These are phyloP conservation scores for Tetragonia tetragonoides DNA, from an alignment of 148 eudicot species.

Conservation along the genomic window DNA sequence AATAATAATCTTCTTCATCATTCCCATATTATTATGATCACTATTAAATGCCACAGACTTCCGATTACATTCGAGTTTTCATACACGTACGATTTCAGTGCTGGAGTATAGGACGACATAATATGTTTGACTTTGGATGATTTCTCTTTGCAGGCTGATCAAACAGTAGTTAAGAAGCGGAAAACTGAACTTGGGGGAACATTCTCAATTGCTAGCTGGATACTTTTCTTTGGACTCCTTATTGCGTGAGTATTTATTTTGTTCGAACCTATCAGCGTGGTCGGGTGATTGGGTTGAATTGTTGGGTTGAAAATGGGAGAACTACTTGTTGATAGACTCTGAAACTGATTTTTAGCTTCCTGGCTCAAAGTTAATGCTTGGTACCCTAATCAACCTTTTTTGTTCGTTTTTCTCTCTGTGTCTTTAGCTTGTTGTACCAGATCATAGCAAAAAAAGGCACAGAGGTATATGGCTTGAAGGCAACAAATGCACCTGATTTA, in stretches of 20 bases:
- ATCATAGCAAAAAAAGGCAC: conserved; percentile 48
- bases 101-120: not conserved
- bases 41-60: no score
- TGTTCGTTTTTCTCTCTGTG: not conserved
- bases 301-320: no score
- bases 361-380: no score
- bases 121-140: not conserved
- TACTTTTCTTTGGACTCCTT: conserved; percentile 79
- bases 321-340: no score
- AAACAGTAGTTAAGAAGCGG: conserved; percentile 64
- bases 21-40: no score
- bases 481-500: conserved; percentile 77
- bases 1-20: no score
- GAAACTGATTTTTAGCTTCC: no score
- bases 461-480: conserved; percentile 71
- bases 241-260: conserved; percentile 56
- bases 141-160: conserved; percentile 50
- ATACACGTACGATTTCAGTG: no score
- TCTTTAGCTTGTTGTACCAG: conserved; percentile 66
- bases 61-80: no score
- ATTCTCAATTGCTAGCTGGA: conserved; percentile 83
- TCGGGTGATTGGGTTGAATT: no score
- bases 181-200: conserved; percentile 94
- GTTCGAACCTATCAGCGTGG: no score
- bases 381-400: not conserved